Evolutionary conservation across 2,329 filamentous ascomycete species (phyloP).

Genomic region (Fusarium mexicanum): DNA sequence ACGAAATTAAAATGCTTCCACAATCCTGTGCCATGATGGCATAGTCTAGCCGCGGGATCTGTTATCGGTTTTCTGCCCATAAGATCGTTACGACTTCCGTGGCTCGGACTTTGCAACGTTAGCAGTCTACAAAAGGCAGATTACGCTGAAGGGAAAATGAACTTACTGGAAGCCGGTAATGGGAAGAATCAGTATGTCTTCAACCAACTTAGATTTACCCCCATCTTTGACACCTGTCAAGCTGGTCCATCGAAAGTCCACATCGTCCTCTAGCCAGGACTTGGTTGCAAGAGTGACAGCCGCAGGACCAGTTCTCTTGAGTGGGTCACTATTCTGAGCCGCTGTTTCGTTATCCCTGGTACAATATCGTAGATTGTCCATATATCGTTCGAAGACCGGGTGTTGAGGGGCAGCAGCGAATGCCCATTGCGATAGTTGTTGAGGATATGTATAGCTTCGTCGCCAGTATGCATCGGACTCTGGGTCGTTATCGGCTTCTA

Average conservation of each 20-base stretch:
- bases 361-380: background rate
- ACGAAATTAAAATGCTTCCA: background rate
- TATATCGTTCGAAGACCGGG: background rate
- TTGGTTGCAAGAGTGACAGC: background rate
- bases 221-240: background rate
- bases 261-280: background rate
- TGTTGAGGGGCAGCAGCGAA: background rate
- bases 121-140: background rate
- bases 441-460: background rate
- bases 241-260: background rate
- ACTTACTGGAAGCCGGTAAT: conserved; percentile 1
- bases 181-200: background rate
- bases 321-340: background rate
- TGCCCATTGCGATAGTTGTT: conserved; percentile 4
- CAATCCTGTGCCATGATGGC: background rate
- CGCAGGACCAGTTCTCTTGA: conserved; percentile 3
- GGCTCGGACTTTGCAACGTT: background rate
- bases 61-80: background rate
- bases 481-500: background rate
- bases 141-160: fast-evolving
- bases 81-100: background rate
- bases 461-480: background rate
- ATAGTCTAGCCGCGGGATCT: background rate
- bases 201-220: background rate
- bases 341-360: background rate